These are phyloP conservation scores for Kluyveromyces dobzhanskii DNA, from an alignment of 805 yeast genomes.

Conservation along the genomic window DNA sequence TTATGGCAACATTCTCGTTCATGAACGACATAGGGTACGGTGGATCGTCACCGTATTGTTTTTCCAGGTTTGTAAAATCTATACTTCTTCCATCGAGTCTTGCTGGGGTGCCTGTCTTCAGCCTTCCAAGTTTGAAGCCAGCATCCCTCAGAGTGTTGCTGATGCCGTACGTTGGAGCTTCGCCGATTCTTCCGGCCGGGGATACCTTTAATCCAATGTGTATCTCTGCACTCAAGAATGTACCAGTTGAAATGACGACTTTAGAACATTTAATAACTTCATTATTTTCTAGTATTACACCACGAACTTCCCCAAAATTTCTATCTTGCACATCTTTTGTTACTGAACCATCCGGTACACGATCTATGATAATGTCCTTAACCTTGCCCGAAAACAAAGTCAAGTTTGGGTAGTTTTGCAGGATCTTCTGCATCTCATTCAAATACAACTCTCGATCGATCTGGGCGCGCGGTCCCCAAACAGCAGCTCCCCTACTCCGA, in stretches of 20 bases:
- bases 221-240: constrained; percentile 89
- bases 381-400: constrained; percentile 60
- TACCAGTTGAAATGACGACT: constrained; percentile 91
- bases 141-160: constrained; percentile 67
- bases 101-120: constrained; percentile 98
- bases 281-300: constrained; percentile 70
- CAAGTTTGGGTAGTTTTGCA: constrained; percentile 49
- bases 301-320: constrained; percentile 43
- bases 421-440: constrained; percentile 65
- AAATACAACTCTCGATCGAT: constrained; percentile 79
- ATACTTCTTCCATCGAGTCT: constrained; percentile 68
- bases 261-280: constrained; percentile 45
- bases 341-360: constrained; percentile 1
- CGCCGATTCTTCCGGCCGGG: constrained; percentile 94
- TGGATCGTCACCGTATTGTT: constrained; percentile 73
- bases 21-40: constrained; percentile 87
- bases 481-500: constrained; percentile 83
- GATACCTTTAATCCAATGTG: constrained; percentile 74
- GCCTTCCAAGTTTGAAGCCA: constrained; percentile 78
- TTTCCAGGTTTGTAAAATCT: constrained; percentile 51
- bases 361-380: constrained; percentile 68
- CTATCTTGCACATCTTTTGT: constrained; percentile 23
- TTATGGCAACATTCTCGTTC: constrained; percentile 58
- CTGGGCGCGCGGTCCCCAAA: constrained; percentile 97
- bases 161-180: constrained; percentile 82